Evolutionary conservation across 2,329 filamentous ascomycete genomes (phyloP).

Genomic region (Metarhizium rileyi): DNA sequence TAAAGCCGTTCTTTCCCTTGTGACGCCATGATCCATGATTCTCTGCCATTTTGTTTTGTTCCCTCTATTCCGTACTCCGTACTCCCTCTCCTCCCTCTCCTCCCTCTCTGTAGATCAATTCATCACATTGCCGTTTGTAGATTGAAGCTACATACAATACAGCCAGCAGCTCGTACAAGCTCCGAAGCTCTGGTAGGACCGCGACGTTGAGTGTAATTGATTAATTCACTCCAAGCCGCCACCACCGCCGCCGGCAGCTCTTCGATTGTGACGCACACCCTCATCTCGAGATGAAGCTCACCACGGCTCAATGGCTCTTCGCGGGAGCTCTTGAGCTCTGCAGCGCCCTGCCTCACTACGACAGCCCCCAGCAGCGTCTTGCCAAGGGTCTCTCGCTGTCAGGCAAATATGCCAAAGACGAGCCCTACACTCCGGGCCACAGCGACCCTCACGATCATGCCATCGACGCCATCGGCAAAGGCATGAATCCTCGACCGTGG

Average conservation of each 20-base stretch:
- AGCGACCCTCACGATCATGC: slow-evolving; percentile 53
- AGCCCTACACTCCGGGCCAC: slow-evolving; percentile 50
- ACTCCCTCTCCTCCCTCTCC: background rate
- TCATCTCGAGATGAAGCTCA: slow-evolving; percentile 18
- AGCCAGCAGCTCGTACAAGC: too few relatives aligned
- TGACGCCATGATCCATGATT: too few relatives aligned
- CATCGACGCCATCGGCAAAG: slow-evolving; percentile 48
- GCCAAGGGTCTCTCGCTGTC: slow-evolving; percentile 39
- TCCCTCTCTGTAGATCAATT: too few relatives aligned
- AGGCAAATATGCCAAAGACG: slow-evolving; percentile 25
- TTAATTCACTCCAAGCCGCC: too few relatives aligned
- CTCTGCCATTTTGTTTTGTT: background rate
- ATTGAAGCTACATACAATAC: too few relatives aligned
- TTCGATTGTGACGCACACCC: too few relatives aligned
- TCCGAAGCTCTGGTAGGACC: too few relatives aligned
- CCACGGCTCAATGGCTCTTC: slow-evolving; percentile 17
- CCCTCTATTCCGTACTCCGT: background rate
- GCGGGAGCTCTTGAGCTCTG: slow-evolving; percentile 14
- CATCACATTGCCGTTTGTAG: too few relatives aligned
- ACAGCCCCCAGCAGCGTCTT: slow-evolving; percentile 46
- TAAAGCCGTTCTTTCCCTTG: background rate
- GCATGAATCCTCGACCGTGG: slow-evolving; percentile 55
- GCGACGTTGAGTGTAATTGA: too few relatives aligned
- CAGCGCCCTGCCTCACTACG: slow-evolving; percentile 24
- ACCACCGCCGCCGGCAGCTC: background rate